Evolutionary conservation across 1,139 yeast species (phyloP).

Genomic region (Debaryomyces coudertii): DNA sequence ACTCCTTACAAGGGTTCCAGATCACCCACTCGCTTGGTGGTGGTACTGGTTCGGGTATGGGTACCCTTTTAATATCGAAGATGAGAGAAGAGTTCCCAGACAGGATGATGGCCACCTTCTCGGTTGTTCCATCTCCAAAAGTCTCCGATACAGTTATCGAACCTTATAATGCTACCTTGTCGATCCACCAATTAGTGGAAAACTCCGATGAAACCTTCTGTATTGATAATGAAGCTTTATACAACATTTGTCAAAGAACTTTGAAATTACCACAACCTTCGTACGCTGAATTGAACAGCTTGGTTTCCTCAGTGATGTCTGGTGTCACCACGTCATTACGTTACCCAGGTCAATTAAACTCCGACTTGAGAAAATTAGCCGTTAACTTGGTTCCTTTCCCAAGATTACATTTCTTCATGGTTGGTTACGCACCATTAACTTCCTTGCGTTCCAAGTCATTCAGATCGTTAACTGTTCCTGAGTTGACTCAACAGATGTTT

Average conservation of each 20-base stretch:
- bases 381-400: constrained; percentile 95
- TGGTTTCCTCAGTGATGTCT: constrained; percentile 89
- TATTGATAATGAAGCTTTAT: constrained; percentile 90
- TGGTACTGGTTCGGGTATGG: constrained; percentile 98
- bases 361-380: constrained; percentile 88
- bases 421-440: constrained; percentile 90
- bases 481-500: constrained; percentile 90
- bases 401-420: constrained; percentile 92
- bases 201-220: constrained; percentile 92
- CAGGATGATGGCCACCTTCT: constrained; percentile 94
- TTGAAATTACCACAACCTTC: constrained; percentile 79
- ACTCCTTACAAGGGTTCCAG: constrained; percentile 92
- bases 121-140: constrained; percentile 90
- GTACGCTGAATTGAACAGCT: constrained; percentile 73
- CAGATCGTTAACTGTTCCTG: constrained; percentile 85
- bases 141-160: constrained; percentile 92
- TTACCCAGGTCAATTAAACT: constrained; percentile 92
- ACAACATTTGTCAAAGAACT: constrained; percentile 84
- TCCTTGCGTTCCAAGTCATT: constrained; percentile 79
- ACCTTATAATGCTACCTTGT: constrained; percentile 90
- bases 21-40: constrained; percentile 94
- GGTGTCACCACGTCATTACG: constrained; percentile 89
- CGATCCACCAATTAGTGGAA: constrained; percentile 91
- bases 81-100: constrained; percentile 90
- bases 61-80: constrained; percentile 77